These are phyloP conservation scores for Diaporthe vaccinii DNA, from an alignment of 2,329 filamentous ascomycete genomes.

Conservation along the genomic window DNA sequence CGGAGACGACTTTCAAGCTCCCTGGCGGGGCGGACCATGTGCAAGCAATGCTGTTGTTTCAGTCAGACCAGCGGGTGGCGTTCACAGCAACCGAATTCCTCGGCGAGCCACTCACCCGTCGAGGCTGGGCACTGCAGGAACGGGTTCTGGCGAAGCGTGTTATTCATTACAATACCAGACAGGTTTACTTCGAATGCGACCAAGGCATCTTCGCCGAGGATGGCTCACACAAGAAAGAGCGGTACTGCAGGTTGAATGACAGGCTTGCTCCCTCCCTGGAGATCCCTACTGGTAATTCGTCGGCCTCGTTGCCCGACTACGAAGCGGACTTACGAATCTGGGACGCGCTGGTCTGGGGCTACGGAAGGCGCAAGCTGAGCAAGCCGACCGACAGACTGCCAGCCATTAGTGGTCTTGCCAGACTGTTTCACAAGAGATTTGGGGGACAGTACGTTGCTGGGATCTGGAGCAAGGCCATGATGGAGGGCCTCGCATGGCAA, in stretches of 20 bases:
- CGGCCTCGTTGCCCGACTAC: not conserved
- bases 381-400: constrained; percentile 42
- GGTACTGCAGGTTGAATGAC: not conserved
- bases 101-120: constrained; percentile 14
- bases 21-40: not conserved
- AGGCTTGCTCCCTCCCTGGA: not conserved
- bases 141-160: constrained; percentile 26
- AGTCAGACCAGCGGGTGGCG: not conserved
- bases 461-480: constrained; percentile 40
- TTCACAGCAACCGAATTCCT: not conserved
- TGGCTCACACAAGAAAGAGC: constrained; percentile 1
- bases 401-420: constrained; percentile 42
- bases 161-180: constrained; percentile 21
- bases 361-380: constrained; percentile 38
- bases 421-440: constrained; percentile 31
- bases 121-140: constrained; percentile 32
- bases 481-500: constrained; percentile 42
- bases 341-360: constrained; percentile 9
- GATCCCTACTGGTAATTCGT: no score
- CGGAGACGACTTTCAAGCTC: not conserved
- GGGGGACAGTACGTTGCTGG: constrained; percentile 41
- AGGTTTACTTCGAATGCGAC: constrained; percentile 39
- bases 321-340: not conserved
- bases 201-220: constrained; percentile 36
- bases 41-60: constrained; percentile 1